A percentile compares a stretch with the other conserved stretches of the same genome.
These are phyloP conservation scores for Leptographium galeiforme DNA, from an alignment of 2,329 filamentous ascomycete genomes.

Conservation along the genomic window DNA sequence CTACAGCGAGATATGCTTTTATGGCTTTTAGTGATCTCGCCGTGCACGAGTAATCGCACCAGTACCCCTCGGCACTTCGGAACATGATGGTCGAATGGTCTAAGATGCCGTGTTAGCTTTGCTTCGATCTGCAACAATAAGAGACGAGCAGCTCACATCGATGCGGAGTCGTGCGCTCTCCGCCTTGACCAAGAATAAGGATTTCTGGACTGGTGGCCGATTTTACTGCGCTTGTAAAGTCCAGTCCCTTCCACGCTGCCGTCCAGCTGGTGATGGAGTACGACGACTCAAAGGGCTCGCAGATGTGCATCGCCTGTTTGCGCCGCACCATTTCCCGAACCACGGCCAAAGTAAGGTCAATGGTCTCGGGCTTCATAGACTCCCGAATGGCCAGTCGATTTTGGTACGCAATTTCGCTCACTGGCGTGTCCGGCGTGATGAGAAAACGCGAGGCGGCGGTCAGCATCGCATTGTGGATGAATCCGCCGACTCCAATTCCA, in stretches of 20 bases:
- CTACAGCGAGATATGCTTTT: no score
- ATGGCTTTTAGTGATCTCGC: no score
- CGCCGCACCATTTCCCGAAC: constrained; percentile 4
- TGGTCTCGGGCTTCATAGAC: background rate
- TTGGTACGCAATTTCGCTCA: constrained; percentile 3
- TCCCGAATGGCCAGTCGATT: background rate
- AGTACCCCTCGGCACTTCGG: no score
- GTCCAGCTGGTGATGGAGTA: constrained; percentile 1
- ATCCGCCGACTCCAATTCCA: background rate
- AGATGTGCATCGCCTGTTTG: constrained; percentile 1
- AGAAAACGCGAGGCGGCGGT: background rate
- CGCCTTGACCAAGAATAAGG: background rate
- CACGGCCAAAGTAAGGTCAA: background rate
- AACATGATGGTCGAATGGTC: background rate
- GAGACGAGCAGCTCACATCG: background rate
- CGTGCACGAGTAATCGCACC: no score
- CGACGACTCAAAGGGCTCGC: constrained; percentile 3
- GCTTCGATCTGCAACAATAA: background rate
- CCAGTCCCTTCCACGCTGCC: constrained; percentile 2
- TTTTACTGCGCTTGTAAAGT: constrained; percentile 2
- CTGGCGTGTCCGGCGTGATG: background rate
- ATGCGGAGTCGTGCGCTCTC: background rate
- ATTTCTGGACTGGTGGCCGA: background rate
- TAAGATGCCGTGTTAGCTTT: background rate
- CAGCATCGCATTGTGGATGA: constrained; percentile 1